Evolutionary conservation across 257 asterid species (phyloP), one percentile per base, ranked within the genome.

Genomic region (Knoxia roxburghii): DNA sequence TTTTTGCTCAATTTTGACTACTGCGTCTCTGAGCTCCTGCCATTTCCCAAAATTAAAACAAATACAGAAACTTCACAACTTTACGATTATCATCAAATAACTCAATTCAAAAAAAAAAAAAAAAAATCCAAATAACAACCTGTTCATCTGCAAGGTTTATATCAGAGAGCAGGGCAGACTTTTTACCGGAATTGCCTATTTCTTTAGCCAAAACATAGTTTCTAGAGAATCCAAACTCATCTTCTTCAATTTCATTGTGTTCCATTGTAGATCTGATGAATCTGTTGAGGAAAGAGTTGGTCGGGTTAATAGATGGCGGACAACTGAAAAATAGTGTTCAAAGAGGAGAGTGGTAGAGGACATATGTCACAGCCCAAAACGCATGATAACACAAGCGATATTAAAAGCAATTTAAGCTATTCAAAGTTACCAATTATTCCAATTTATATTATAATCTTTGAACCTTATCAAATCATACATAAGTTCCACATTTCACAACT

Each of bases 161-260:
- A 17, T 88, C 97, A 2, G 90, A 76, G 55, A 86, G 80, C 74
- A 86, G 87, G 6, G 81, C 84, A 2, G 95, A 78, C 65, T 84
- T 93, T 74, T 93, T 88, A 43, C 84, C 75, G 1, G 96, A 82
- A 63, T 90, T 66, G 40, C 93, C 79, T 68, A 84, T 53, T 79
- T 93, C 97, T 76, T 93, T 93, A 10, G 95, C 86, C 65, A 93
- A 70, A 70, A 93, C 88, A 52, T 93, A 93, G 81, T 93, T 90
- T 72, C 97, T 84, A 0, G 97, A 90, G 85, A 93, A 90, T 40
- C 93, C 97, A 24, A 90, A 90, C 61, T 93, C 97, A 46, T 89
- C 96, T 63, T 85, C 95, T 59, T 83, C 96, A 7, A 74, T 63
- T 20, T 75, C 89, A 40, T 86, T 78, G 7, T 68, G 62, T 63